Percentiles rank a stretch among this genome's conserved stretches.
These are phyloP conservation scores for Amaranthus palmeri DNA, from an alignment of 148 eudicot species.

Conservation along the genomic window DNA sequence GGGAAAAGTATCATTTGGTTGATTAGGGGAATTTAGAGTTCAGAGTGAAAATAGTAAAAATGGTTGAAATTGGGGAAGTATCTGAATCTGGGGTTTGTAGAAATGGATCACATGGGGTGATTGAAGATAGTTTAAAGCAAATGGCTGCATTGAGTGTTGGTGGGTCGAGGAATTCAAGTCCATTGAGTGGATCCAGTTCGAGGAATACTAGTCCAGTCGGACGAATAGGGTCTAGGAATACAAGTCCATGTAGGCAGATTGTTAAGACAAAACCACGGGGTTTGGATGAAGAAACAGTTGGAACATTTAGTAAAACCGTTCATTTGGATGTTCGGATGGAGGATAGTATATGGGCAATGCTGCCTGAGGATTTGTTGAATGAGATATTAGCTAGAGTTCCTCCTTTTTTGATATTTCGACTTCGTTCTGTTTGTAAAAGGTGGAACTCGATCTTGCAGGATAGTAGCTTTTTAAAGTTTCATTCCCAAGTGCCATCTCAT, in stretches of 20 bases:
- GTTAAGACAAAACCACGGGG: conserved; percentile 88
- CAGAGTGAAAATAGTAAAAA: conserved; percentile 7
- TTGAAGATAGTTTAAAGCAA: conserved; percentile 39
- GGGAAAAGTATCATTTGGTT: neutral
- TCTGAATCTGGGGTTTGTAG: conserved; percentile 33
- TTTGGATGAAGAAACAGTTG: conserved; percentile 71
- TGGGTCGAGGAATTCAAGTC: conserved; percentile 72
- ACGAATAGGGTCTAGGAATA: conserved; percentile 68
- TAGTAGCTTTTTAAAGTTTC: conserved; percentile 75
- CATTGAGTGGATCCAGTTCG: conserved; percentile 37
- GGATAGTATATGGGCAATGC: conserved; percentile 95
- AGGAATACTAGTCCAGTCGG: conserved; percentile 62
- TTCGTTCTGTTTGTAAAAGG: conserved; percentile 88
- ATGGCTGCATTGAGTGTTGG: conserved; percentile 40
- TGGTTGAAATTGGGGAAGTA: conserved; percentile 56
- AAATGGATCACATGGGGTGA: conserved; percentile 29
- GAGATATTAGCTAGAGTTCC: conserved; percentile 94
- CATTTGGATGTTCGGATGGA: conserved; percentile 89
- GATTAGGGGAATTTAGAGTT: neutral
- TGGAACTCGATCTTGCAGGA: conserved; percentile 93
- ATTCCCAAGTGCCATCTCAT: conserved; percentile 91
- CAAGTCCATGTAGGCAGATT: conserved; percentile 80
- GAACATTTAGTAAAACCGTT: conserved; percentile 52
- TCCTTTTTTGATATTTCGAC: conserved; percentile 91
- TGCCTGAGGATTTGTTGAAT: conserved; percentile 89